Base-by-base conservation (phyloP, 2,329 filamentous ascomycete species). In the Pseudovirgaria hyperparasitica region DNA sequence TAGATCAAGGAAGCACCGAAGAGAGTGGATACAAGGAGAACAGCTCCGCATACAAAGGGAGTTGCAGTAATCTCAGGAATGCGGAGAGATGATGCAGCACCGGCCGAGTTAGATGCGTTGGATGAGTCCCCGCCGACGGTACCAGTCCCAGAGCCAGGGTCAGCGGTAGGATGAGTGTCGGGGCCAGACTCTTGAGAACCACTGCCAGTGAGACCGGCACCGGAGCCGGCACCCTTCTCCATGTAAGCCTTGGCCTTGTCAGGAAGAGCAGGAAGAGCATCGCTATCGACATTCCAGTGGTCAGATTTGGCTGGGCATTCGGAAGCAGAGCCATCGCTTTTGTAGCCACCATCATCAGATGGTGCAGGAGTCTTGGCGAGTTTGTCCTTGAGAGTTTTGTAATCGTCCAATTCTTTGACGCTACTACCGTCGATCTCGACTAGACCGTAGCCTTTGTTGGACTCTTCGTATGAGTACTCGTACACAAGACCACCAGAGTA, bases 401-500 rank as follows among this genome's bases (percentile, higher is more conserved):
- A 92, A 46, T 87, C 81, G 21, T 54, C 36, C 18, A 65, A 57
- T 37, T 77, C 68, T 17, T 58, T 60, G 32, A 80, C 67, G 16
- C 54, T 56, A 48, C 55, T 43, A 36, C 65, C 68, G 24, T 55
- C 47, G 46, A 90, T 63, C 31, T 70, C 58, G 48, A 86, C 84
- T 32, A 92, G 76, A 38, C 86, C 86, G 55, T 75, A 96, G n/a
- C n/a, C n/a, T 23, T 76, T 66, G 60, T 76, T 45, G 6, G 41
- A 82, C 34, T 67, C 65, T 57, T 92, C 84, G 46, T 79, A 61
- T 7, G 80, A 76, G 65, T 93, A 98, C 59, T 96, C 86, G 62
- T 94, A 98, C 55, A 94, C 81, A 20, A 98, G 71, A 54, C 90
- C 90, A 45, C 90, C 90, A 21, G 86, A 94, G 70, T 93, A 96